Percentiles rank a stretch among this genome's conserved stretches.
Evolutionary conservation across 345 rosid genomes (phyloP).

Genomic region (Hypericum androsaemum): DNA sequence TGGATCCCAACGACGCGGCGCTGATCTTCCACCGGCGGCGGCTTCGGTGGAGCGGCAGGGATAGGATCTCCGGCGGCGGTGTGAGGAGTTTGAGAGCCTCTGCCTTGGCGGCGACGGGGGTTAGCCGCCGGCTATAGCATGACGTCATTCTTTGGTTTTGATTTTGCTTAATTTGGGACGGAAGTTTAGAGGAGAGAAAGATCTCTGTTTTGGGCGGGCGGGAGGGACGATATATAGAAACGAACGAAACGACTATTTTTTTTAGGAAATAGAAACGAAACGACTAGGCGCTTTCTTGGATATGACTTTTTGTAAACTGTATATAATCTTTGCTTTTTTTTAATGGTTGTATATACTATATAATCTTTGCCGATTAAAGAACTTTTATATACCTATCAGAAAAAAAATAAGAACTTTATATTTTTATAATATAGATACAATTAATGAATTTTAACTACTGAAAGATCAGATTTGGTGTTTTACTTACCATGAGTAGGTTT

Average conservation of each 20-base stretch:
- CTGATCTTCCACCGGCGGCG: slow-evolving; percentile 17
- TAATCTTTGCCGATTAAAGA: too few relatives aligned
- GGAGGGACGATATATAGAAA: slow-evolving; percentile 12
- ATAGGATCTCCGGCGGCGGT: slow-evolving; percentile 18
- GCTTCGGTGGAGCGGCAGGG: slow-evolving; percentile 16
- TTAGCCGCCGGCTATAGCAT: slow-evolving; percentile 27
- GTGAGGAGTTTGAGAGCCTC: slow-evolving; percentile 17
- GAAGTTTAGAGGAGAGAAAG: not conserved
- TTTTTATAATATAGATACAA: too few relatives aligned
- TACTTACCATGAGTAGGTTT: too few relatives aligned
- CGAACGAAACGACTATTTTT: not conserved
- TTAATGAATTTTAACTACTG: too few relatives aligned
- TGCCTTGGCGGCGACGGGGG: slow-evolving; percentile 10
- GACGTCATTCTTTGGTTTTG: slow-evolving; percentile 34
- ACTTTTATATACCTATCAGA: too few relatives aligned
- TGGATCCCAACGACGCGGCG: slow-evolving; percentile 22
- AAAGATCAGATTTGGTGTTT: too few relatives aligned
- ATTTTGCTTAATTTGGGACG: not conserved
- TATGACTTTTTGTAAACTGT: too few relatives aligned
- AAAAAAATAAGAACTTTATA: too few relatives aligned
- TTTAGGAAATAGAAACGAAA: too few relatives aligned
- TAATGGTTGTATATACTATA: too few relatives aligned
- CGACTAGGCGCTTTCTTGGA: too few relatives aligned
- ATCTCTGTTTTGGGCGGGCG: slow-evolving; percentile 18
- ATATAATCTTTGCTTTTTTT: too few relatives aligned